These are phyloP conservation scores for Fusarium nanum DNA, from an alignment of 2,329 filamentous ascomycete genomes.

Conservation along the genomic window DNA sequence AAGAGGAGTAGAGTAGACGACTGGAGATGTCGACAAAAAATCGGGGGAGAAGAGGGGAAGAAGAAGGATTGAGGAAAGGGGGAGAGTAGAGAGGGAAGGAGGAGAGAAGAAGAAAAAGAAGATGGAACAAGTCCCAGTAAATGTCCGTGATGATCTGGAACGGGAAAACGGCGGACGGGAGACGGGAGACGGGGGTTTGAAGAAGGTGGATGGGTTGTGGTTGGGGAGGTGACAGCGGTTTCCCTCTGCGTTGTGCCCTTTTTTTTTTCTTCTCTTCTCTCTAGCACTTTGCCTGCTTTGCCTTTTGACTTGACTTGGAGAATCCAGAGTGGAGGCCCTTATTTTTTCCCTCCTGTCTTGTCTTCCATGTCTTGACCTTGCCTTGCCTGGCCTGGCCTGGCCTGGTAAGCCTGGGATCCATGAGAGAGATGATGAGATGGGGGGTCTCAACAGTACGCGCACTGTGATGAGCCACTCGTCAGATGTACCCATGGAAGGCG, in stretches of 20 bases:
- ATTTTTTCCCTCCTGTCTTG: slow-evolving; percentile 27
- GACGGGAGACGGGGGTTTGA: slow-evolving; percentile 40
- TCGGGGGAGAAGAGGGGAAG: slow-evolving; percentile 18
- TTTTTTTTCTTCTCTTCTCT: not conserved
- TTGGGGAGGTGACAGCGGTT: slow-evolving; percentile 46
- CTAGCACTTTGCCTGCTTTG: slow-evolving; percentile 25
- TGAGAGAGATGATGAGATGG: slow-evolving; percentile 18
- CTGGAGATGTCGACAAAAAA: slow-evolving; percentile 23
- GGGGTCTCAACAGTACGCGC: slow-evolving; percentile 13
- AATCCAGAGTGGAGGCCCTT: slow-evolving; percentile 41
- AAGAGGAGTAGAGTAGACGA: slow-evolving; percentile 7
- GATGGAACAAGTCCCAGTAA: slow-evolving; percentile 38
- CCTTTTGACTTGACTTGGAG: slow-evolving; percentile 1
- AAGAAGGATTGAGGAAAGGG: slow-evolving; percentile 31
- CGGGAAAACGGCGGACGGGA: slow-evolving; percentile 44
- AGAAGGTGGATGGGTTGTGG: slow-evolving; percentile 39
- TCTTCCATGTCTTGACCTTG: not conserved
- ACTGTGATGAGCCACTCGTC: slow-evolving; percentile 33
- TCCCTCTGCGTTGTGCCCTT: slow-evolving; percentile 38
- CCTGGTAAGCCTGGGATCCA: not conserved
- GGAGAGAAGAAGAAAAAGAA: slow-evolving; percentile 32
- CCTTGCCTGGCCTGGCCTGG: not conserved
- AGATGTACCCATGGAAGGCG: slow-evolving; percentile 17
- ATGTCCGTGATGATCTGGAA: slow-evolving; percentile 46
- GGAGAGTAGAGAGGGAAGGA: slow-evolving; percentile 24